Base-by-base conservation (phyloP, 345 rosid species). In the Citrus medica region DNA sequence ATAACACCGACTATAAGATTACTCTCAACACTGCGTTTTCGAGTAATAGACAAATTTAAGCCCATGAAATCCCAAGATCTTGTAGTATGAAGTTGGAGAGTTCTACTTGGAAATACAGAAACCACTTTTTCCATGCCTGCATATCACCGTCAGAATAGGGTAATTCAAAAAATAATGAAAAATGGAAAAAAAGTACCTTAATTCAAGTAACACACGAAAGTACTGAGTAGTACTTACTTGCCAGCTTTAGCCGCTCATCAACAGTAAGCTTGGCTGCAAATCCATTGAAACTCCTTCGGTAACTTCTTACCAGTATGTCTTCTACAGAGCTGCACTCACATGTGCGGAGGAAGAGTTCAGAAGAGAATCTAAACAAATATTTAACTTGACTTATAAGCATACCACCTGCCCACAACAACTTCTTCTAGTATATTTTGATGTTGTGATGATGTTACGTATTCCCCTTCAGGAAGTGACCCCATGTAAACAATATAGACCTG, bases 11-110 rank as follows among this genome's bases (percentile, higher is more conserved):
- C 59, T 9, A 86, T 73, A 2, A 68, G 38, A 75, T 90, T 76
- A 74, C 85, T 85, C 63, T 81, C 85, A 35, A 5, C 19, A 0
- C 40, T 33, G 0, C 27, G 42, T 5, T 76, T 51, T 22, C 76
- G 56, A 1, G 7, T 25, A 2, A 40, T 67, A 7, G 79, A 82
- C 60, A 71, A 62, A 35, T 25, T 30, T 10, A 89, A 74, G 9
- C 92, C 89, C 59, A 89, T n/a, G 73, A 86, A 86, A 75, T 84
- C 84, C 92, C 90, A 89, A 4, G 89, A 87, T 76, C 86, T 79
- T 32, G 90, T 87, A 0, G 90, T 85, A 10, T 80, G 86, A 42
- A 79, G 82, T 4, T 85, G 77, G 9, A 66, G 38, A 28, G 35
- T 74, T 61, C 4, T 63, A 56, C 80, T 85, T 1, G 84, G 90